These are phyloP conservation scores for Penicillium odoratum DNA, from an alignment of 495 filamentous ascomycete genomes.

Conservation along the genomic window DNA sequence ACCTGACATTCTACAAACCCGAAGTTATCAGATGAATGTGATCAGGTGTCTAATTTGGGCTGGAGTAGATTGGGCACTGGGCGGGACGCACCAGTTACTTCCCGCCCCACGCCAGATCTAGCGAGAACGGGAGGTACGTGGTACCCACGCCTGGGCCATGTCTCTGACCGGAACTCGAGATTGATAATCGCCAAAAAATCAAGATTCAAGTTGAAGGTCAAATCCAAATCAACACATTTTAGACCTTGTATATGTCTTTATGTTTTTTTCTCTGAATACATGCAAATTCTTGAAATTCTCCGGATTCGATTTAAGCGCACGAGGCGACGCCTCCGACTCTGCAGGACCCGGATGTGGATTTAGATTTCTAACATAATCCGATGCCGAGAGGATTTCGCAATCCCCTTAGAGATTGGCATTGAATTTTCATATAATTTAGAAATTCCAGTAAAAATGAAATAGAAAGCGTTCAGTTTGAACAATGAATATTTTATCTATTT, in stretches of 20 bases:
- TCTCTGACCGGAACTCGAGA: not conserved
- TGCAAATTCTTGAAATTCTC: not conserved
- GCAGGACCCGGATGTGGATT: slow-evolving; percentile 6
- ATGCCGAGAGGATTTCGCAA: not conserved
- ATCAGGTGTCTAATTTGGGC: not conserved
- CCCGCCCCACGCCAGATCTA: slow-evolving; percentile 2
- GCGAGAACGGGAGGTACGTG: slow-evolving; percentile 1
- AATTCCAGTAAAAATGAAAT: not conserved
- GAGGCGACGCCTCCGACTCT: slow-evolving; percentile 7
- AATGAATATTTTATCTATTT: too few relatives aligned
- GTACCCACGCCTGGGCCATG: not conserved
- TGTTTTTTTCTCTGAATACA: not conserved
- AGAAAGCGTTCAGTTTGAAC: not conserved
- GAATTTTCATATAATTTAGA: not conserved
- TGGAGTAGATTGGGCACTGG: slow-evolving; percentile 10
- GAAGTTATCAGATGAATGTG: not conserved
- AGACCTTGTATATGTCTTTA: not conserved
- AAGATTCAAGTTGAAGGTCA: not conserved
- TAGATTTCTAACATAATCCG: slow-evolving; percentile 7
- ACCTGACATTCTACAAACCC: not conserved
- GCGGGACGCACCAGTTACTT: slow-evolving; percentile 2
- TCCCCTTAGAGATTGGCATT: not conserved
- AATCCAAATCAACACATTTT: not conserved
- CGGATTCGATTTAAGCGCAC: slow-evolving; percentile 1
- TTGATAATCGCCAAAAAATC: not conserved